Conservation (phyloP, 306 rosid genomes). For the Dalbergia oliveri region DNA sequence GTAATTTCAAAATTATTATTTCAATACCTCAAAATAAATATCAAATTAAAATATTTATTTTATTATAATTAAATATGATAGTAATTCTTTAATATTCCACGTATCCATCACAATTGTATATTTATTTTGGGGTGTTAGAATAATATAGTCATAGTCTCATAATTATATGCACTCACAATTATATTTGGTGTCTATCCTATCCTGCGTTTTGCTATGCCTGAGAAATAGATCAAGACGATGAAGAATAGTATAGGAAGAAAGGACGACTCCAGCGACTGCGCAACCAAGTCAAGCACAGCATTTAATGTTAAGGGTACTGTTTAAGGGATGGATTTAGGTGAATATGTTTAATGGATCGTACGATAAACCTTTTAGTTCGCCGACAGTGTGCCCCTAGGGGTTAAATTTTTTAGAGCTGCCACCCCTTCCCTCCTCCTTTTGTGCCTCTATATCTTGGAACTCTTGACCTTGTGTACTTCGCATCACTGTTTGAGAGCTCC, state of each 20-base stretch:
- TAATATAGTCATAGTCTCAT: too few relatives aligned
- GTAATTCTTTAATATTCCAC: too few relatives aligned
- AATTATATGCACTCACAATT: too few relatives aligned
- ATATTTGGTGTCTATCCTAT: too few relatives aligned
- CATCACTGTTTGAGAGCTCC: conserved; percentile 14
- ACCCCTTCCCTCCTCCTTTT: background rate
- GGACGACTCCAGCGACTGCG: background rate
- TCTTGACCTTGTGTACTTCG: conserved; percentile 49
- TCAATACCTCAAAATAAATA: too few relatives aligned
- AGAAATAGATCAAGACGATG: background rate
- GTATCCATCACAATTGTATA: too few relatives aligned
- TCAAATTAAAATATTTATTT: too few relatives aligned
- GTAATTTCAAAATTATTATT: too few relatives aligned
- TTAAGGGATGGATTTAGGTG: conserved; percentile 50
- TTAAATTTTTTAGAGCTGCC: background rate
- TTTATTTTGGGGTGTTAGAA: too few relatives aligned
- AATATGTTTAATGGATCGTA: conserved; percentile 35
- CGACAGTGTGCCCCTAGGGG: conserved; percentile 47
- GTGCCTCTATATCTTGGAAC: conserved; percentile 24
- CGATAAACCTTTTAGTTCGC: conserved; percentile 40
- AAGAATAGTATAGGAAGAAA: background rate
- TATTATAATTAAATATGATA: too few relatives aligned
- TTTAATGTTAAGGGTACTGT: conserved; percentile 16
- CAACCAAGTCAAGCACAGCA: conserved; percentile 45
- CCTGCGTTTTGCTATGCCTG: background rate